Base-by-base conservation (phyloP, 306 rosid species). In the Corylus heterophylla region DNA sequence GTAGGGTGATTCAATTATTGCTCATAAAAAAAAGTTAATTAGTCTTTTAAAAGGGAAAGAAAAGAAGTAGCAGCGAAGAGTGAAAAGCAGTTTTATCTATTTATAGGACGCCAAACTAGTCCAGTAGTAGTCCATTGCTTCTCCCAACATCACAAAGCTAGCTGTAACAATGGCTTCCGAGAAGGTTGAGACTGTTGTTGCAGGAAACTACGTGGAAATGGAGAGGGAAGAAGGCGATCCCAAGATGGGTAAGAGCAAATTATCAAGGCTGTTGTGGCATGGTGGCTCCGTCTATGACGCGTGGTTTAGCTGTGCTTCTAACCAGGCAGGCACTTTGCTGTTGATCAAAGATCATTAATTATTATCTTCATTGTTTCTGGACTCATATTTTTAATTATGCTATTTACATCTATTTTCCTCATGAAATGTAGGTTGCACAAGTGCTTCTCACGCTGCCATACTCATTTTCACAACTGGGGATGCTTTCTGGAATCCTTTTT, bases 261-360 rank as follows among this genome's bases (percentile, higher is more conserved):
- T 95, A 3, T 93, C 98, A 2, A 78, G 59, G 52, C 51, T 91
- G 44, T 87, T 95, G 64, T 91, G 98, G 99, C 97, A 92, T 76
- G 98, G 98, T 51, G 98, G 98, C 54, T 95, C 98, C n/a, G 98
- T 92, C 54, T 95, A 95, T 71, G 98, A 95, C 84, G 98, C 98
- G 48, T 95, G 98, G 97, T 95, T 95, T 68, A 95, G 98, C 86
- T 92, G 97, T 83, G 87, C 99, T 88, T 95, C 98, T 70, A 95
- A 95, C 81, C 98, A 95, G 98, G 98, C 83, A 87, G 62, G 74
- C 47, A 31, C 54, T 31, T 31, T 31, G 35, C 47, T 50, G 4
- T 59, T n/a, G 11, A 74, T 27, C 74, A 76, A 70, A 20, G 25
- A 17, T 7, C 20, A 64, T 81, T 62, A 1, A 56, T 81, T 62